Evolutionary conservation across 2,329 filamentous ascomycete species (phyloP).

Genomic region (Curvularia hawaiiensis): DNA sequence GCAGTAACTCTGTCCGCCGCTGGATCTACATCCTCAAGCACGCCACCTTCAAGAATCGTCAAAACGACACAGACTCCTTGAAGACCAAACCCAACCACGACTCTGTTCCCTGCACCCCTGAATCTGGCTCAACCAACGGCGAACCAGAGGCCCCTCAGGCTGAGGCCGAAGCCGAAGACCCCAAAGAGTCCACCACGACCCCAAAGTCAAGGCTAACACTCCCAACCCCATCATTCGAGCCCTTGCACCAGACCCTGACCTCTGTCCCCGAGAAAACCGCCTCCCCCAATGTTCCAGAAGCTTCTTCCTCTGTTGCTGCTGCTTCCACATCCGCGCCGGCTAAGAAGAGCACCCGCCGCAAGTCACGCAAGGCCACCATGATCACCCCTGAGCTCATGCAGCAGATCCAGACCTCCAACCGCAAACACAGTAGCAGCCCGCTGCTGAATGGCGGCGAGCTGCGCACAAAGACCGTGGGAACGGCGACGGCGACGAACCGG

Average conservation of each 20-base stretch:
- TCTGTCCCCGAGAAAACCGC: neutral
- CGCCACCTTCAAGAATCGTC: neutral
- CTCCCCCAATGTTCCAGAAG: neutral
- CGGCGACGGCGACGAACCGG: neutral
- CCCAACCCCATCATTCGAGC: neutral
- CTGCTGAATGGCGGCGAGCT: neutral
- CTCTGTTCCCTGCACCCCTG: neutral
- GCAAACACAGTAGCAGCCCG: neutral
- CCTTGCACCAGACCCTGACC: neutral
- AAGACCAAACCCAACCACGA: neutral
- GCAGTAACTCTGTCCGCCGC: neutral
- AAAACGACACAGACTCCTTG: neutral
- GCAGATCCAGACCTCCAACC: neutral
- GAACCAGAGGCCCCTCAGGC: neutral
- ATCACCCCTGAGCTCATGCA: conserved; percentile 2
- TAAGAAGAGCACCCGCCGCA: neutral
- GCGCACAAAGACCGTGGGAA: neutral
- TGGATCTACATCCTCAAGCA: neutral
- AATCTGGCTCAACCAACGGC: neutral
- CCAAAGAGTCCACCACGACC: neutral
- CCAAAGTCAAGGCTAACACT: neutral
- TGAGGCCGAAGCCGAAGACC: neutral
- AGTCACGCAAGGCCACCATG: neutral
- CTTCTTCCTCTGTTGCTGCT: neutral
- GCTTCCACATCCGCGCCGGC: neutral